Evolutionary conservation across 352 stramenopile species (phyloP).

Genomic region (Pythium biforme): DNA sequence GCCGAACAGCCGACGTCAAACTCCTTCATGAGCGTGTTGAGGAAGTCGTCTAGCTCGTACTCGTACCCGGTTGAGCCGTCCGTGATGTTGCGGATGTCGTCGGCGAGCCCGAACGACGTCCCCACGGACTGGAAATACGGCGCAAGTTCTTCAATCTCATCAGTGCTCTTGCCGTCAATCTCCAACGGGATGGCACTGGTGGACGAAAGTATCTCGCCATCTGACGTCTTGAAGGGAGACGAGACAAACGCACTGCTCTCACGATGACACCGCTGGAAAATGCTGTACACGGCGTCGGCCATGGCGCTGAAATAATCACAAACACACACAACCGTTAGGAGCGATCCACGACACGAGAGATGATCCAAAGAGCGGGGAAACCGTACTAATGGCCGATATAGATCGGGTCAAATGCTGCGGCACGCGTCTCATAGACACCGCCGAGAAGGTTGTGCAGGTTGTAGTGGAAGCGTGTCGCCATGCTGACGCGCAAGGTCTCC

Average conservation of each 20-base stretch:
- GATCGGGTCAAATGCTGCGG: slow-evolving; percentile 38
- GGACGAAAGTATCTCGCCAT: slow-evolving; percentile 19
- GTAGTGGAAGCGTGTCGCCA: slow-evolving; percentile 41
- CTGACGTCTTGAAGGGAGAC: slow-evolving; percentile 21
- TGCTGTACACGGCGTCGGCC: slow-evolving; percentile 60
- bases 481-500: slow-evolving; percentile 34
- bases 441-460: slow-evolving; percentile 41
- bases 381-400: slow-evolving; percentile 43
- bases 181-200: slow-evolving; percentile 35
- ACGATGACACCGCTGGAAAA: slow-evolving; percentile 58
- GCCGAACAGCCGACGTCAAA: slow-evolving; percentile 49
- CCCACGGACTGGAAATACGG: slow-evolving; percentile 27
- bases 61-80: slow-evolving; percentile 25
- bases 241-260: slow-evolving; percentile 34
- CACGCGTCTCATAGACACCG: slow-evolving; percentile 36
- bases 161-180: slow-evolving; percentile 25
- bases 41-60: slow-evolving; percentile 61
- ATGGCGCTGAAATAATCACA: slow-evolving; percentile 30
- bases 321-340: neutral
- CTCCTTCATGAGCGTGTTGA: slow-evolving; percentile 54
- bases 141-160: slow-evolving; percentile 24
- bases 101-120: slow-evolving; percentile 36
- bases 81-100: slow-evolving; percentile 33
- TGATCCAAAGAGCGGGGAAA: slow-evolving; percentile 9
- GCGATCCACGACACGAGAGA: neutral